These are phyloP conservation scores for Elsinoe australis DNA, from an alignment of 2,329 filamentous ascomycete species.

Conservation along the genomic window DNA sequence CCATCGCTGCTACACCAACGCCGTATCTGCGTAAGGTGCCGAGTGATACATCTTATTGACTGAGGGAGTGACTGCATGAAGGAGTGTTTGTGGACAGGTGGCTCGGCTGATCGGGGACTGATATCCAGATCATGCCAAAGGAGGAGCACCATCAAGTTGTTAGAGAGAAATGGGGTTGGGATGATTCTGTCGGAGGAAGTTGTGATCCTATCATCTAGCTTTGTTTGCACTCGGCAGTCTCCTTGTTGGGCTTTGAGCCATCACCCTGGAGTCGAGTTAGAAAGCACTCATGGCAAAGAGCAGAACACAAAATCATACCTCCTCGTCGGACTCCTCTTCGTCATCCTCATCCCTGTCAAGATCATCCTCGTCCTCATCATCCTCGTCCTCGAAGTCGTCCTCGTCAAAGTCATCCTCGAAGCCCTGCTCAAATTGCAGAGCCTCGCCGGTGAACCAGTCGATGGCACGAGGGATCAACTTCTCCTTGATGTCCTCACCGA, in stretches of 20 bases:
- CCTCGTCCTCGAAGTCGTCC: conserved; percentile 82
- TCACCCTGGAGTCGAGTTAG: conserved; percentile 59
- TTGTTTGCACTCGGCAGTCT: conserved; percentile 93
- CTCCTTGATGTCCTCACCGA: conserved; percentile 99
- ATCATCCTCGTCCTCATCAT: conserved; percentile 85
- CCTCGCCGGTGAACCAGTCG: conserved; percentile 99
- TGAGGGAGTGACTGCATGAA: conserved; percentile 11
- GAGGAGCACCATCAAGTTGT: background rate
- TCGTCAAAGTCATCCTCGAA: conserved; percentile 77
- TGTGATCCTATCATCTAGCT: conserved; percentile 46
- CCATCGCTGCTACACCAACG: conserved; percentile 10
- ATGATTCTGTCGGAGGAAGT: background rate
- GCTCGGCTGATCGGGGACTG: background rate
- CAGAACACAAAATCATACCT: conserved; percentile 36
- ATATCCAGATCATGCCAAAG: background rate
- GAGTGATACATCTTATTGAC: background rate
- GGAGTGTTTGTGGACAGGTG: background rate
- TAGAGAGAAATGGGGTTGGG: background rate
- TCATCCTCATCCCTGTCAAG: conserved; percentile 75
- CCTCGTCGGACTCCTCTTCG: conserved; percentile 44
- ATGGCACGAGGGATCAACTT: conserved; percentile 97
- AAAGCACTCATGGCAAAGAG: conserved; percentile 3
- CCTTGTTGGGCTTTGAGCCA: conserved; percentile 83
- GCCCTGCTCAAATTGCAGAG: conserved; percentile 90
- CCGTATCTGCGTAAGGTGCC: conserved; percentile 5